Percentiles rank a stretch among this genome's conserved stretches.
Evolutionary conservation across 108 stramenopile species (phyloP).

Genomic region (Cylindrotheca closterium): DNA sequence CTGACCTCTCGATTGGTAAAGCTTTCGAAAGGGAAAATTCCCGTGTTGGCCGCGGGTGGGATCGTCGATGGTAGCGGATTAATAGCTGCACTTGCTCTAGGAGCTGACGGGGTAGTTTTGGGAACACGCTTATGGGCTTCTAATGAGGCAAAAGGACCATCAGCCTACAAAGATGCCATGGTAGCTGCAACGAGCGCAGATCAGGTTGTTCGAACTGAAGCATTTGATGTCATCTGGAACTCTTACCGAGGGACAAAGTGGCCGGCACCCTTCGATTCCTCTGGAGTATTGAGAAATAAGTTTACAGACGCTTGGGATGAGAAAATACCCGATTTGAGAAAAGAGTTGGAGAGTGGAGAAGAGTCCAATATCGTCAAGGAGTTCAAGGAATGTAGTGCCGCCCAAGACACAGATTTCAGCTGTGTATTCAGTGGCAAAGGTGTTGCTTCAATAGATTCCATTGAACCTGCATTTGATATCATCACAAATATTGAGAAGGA

Average conservation of each 20-base stretch:
- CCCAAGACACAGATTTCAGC: conserved; percentile 20
- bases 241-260: conserved; percentile 38
- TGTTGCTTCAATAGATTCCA: conserved; percentile 53
- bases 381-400: conserved; percentile 29
- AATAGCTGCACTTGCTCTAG: conserved; percentile 60
- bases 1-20: conserved; percentile 48
- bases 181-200: conserved; percentile 51
- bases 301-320: conserved; percentile 66
- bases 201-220: conserved; percentile 61
- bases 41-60: conserved; percentile 72
- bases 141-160: conserved; percentile 48
- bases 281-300: conserved; percentile 59
- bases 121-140: conserved; percentile 80
- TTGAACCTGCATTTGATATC: conserved; percentile 64
- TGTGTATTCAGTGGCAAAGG: conserved; percentile 62
- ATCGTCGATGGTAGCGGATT: conserved; percentile 69
- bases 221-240: conserved; percentile 69
- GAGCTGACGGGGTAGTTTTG: conserved; percentile 72
- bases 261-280: conserved; percentile 70
- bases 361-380: conserved; percentile 10
- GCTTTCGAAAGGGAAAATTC: conserved; percentile 24
- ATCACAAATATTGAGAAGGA: conserved; percentile 47
- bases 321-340: conserved; percentile 27
- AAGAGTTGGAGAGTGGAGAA: conserved; percentile 7
- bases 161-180: conserved; percentile 40